Evolutionary conservation across 2,329 filamentous ascomycete genomes (phyloP), one percentile per base, ranked within the genome.

Genomic region (Ophiostoma fasciatum): DNA sequence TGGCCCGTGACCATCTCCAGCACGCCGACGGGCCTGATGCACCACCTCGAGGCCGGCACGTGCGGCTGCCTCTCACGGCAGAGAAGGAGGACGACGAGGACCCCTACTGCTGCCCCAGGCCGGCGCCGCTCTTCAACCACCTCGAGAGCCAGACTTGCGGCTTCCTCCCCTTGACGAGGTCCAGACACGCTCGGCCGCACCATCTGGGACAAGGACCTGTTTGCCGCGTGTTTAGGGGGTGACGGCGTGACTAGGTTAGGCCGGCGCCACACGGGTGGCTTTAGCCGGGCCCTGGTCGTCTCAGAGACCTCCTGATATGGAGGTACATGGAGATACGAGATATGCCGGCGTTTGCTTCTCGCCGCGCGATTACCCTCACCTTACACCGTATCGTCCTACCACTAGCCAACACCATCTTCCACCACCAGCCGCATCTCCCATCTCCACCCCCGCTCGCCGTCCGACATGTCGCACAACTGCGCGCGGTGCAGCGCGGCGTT

Each of bases 31-130:
- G 73, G 70, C 4, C 44, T 77, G 5, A 48, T 55, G 0, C 58
- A 73, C 47, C 70, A 79, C 42, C 51, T 78, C 1, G 74, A 79
- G 43, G 52, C 46, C 1, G 64, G 65, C n/a, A 51, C 57, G 1
- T 79, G 74, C 44, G 75, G 71, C 52, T 67, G 66, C 40, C 41
- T 77, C 4, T 78, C n/a, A n/a, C n/a, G n/a, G n/a, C n/a, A n/a
- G n/a, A n/a, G n/a, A 12, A 4, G 13, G 13, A 7, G 11, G 54
- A 64, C 36, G 53, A 57, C 32, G 47, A 59, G 32, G 38, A 44
- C 0, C 41, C 62, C 8, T 63, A 64, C 32, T 56, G 60, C 38
- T 66, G 60, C 31, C 59, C 56, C 0, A 56, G 59, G 2, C 42
- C 65, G 6, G 59, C 57, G 2, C 54, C 43, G 1, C 39, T 60